These are phyloP conservation scores for Chlorella sp. DNA, from an alignment of 139 green algal genomes.

Conservation along the genomic window DNA sequence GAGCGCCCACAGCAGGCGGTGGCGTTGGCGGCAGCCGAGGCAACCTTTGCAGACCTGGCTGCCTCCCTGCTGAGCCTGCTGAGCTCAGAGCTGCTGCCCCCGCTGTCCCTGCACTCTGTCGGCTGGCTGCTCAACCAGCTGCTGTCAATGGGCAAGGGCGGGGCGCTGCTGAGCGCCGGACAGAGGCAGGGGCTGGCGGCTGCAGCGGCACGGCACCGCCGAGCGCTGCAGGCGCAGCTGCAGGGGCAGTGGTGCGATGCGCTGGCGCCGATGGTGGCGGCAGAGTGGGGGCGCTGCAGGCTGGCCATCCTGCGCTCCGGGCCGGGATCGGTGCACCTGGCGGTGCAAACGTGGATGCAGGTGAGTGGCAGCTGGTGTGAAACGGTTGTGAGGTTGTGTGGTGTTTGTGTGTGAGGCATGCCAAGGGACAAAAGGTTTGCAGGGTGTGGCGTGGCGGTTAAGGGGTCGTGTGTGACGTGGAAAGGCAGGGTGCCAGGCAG, in stretches of 20 bases:
- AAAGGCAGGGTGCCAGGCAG: too few species aligned
- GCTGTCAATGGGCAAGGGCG: slow-evolving; percentile 37
- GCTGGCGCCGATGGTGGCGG: slow-evolving; percentile 65
- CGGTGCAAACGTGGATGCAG: slow-evolving; percentile 64
- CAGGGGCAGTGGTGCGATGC: slow-evolving; percentile 80
- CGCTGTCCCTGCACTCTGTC: slow-evolving; percentile 52
- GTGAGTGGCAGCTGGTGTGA: not conserved
- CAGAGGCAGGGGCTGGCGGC: slow-evolving; percentile 35
- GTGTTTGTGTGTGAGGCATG: too few species aligned
- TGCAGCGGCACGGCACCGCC: slow-evolving; percentile 39
- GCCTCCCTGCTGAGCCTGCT: slow-evolving; percentile 60
- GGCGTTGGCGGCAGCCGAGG: not conserved
- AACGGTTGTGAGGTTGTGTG: too few species aligned
- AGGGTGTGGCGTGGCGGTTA: too few species aligned
- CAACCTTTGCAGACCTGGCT: slow-evolving; percentile 45
- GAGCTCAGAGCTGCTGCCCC: slow-evolving; percentile 56
- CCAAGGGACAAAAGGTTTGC: too few species aligned
- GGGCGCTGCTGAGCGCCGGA: not conserved
- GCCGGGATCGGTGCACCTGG: slow-evolving; percentile 43
- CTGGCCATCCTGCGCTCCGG: slow-evolving; percentile 42
- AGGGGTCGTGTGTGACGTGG: too few species aligned
- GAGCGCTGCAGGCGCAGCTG: slow-evolving; percentile 54
- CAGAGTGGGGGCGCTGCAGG: slow-evolving; percentile 67
- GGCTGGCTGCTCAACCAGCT: slow-evolving; percentile 70
- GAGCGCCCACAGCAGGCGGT: not conserved